Conservation (phyloP, 2,329 filamentous ascomycete species). For the Diplodia intermedia region DNA sequence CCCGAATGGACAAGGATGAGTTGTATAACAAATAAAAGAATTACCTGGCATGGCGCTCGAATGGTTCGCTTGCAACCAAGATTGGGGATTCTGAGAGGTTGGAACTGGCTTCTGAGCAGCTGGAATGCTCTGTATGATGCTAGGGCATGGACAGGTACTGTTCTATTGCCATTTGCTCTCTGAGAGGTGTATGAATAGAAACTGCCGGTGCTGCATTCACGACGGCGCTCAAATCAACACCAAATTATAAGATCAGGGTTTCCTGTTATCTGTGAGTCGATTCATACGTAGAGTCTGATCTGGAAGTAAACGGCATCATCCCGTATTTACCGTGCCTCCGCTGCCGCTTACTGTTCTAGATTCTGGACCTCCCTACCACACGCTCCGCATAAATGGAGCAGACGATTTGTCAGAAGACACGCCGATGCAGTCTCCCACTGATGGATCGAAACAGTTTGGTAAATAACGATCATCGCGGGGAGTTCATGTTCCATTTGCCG, state of each 20-base stretch:
- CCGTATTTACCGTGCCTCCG: neutral
- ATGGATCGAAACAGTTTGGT: too few relatives aligned
- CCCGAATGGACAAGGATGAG: too few relatives aligned
- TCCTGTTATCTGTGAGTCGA: neutral
- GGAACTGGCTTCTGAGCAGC: constrained; percentile 3
- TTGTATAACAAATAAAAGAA: constrained; percentile 2
- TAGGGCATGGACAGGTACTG: neutral
- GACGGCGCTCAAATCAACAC: neutral
- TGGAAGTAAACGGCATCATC: neutral
- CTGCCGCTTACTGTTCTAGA: neutral
- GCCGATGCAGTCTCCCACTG: too few relatives aligned
- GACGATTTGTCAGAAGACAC: too few relatives aligned
- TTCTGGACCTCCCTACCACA: neutral
- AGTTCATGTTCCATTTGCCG: too few relatives aligned
- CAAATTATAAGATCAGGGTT: neutral
- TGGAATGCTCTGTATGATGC: constrained; percentile 12
- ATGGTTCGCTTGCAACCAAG: constrained; percentile 20
- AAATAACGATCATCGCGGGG: too few relatives aligned
- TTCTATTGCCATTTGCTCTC: neutral
- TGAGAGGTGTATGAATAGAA: neutral
- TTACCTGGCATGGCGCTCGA: constrained; percentile 16
- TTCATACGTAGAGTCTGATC: neutral
- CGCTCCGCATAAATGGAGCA: too few relatives aligned
- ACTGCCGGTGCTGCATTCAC: neutral
- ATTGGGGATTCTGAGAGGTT: neutral